Evolutionary conservation across 192 early-diverging fungal genomes (phyloP).

Genomic region (Coemansia sp.): DNA sequence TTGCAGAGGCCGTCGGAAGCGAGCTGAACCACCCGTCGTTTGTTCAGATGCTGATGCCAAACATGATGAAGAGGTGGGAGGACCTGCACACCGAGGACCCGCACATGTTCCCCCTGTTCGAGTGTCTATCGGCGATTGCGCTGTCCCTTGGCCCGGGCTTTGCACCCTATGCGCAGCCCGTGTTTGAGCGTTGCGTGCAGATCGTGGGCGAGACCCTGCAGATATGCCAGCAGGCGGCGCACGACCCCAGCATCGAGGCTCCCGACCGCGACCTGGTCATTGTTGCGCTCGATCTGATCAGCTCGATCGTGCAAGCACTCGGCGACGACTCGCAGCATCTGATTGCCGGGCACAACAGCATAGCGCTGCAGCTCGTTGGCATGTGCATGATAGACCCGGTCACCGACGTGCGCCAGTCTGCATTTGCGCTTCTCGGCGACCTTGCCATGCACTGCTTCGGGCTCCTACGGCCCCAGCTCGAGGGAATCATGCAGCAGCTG

Average conservation of each 20-base stretch:
- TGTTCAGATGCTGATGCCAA: slow-evolving; percentile 82
- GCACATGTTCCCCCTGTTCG: slow-evolving; percentile 93
- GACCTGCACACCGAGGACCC: slow-evolving; percentile 76
- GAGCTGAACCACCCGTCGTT: slow-evolving; percentile 79
- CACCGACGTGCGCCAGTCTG: slow-evolving; percentile 87
- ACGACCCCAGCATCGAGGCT: slow-evolving; percentile 50
- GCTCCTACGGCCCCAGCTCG: slow-evolving; percentile 76
- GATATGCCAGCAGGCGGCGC: slow-evolving; percentile 57
- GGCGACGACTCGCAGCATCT: slow-evolving; percentile 70
- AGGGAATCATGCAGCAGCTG: slow-evolving; percentile 75
- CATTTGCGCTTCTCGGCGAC: slow-evolving; percentile 96
- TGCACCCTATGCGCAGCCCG: slow-evolving; percentile 74
- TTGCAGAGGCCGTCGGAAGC: slow-evolving; percentile 86
- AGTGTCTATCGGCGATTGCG: slow-evolving; percentile 86
- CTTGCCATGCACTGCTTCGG: slow-evolving; percentile 87
- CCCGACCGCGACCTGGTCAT: slow-evolving; percentile 98
- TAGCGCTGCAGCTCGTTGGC: slow-evolving; percentile 73
- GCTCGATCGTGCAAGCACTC: slow-evolving; percentile 90
- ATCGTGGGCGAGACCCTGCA: slow-evolving; percentile 82
- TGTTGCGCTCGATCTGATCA: slow-evolving; percentile 91
- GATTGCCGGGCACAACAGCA: slow-evolving; percentile 66
- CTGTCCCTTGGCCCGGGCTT: slow-evolving; percentile 85
- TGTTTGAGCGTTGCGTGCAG: slow-evolving; percentile 87
- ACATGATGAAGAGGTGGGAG: slow-evolving; percentile 84
- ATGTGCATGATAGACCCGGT: slow-evolving; percentile 74